Conservation (phyloP, 2,329 filamentous ascomycete genomes). For the Magnaporthiopsis incrustans region DNA sequence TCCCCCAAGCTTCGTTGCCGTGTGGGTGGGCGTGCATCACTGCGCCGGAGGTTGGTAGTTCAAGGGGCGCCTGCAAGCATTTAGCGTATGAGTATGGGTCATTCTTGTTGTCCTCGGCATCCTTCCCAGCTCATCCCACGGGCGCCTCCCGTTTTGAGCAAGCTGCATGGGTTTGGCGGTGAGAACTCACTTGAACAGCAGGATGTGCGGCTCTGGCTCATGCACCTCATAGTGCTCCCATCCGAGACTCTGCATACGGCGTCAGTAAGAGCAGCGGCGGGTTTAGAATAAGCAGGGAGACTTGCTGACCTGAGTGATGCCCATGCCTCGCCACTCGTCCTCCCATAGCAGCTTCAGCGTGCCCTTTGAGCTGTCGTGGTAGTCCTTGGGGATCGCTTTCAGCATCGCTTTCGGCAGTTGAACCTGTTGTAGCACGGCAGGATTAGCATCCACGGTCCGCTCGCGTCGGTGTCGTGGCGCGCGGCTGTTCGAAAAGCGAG, state of each 20-base stretch:
- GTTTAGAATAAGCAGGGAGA: neutral
- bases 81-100: conserved; percentile 1
- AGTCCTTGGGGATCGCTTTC: conserved; percentile 86
- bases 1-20: neutral
- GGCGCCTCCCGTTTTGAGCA: neutral
- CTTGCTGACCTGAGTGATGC: conserved; percentile 79
- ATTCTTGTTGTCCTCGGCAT: neutral
- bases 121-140: neutral
- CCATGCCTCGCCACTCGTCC: conserved; percentile 94
- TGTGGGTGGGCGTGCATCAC: conserved; percentile 24
- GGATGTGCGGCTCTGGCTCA: conserved; percentile 95
- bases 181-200: conserved; percentile 85
- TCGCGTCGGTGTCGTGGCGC: neutral
- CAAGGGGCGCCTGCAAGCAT: conserved; percentile 61
- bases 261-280: neutral
- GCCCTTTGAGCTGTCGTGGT: conserved; percentile 57
- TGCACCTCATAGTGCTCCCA: conserved; percentile 99
- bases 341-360: conserved; percentile 96
- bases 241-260: conserved; percentile 68
- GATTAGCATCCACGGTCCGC: neutral
- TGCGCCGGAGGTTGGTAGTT: conserved; percentile 68
- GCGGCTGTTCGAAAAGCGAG: neutral
- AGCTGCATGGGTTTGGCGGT: conserved; percentile 1
- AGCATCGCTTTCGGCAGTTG: conserved; percentile 98
- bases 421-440: conserved; percentile 26